Evolutionary conservation across 1,284 basidiomycete species (phyloP), one percentile per base, ranked within the genome.

Genomic region (Tilletia setariae): DNA sequence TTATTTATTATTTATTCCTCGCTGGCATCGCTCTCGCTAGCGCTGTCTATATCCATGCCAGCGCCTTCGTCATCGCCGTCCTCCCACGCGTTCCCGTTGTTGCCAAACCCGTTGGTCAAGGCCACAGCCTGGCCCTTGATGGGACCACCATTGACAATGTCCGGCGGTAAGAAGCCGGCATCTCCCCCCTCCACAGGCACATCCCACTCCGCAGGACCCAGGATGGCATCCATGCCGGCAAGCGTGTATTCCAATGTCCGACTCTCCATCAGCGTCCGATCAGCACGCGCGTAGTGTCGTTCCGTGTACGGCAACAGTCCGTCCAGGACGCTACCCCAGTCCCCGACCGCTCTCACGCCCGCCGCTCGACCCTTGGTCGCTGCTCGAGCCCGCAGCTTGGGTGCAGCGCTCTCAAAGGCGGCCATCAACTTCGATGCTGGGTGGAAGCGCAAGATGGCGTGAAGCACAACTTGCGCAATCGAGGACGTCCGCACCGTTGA

Each of bases 231-330:
- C 93, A 96, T 97, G 86, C 94, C 92, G 32, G 88, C 88, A 11
- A 98, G 85, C 62, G 96, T 87, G 76, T 92, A 96, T 82, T 98
- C 94, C 66, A 98, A 87, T 75, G 96, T 89, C 77, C 92, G 94
- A 80, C 91, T 94, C 80, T 98, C 95, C 83, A 95, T 91, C 51
- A 95, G 87, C 68, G 95, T 85, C 75, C 90, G 88, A 74, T 96
- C 93, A 81, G 94, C 88, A 70, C 95, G 86, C 35, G 88, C 84
- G 61, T 94, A 88, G 84, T 98, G 95, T 61, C 95, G 87, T 82
- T 95, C 92, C 11, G 94, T 95, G 83, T 98, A 98, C 9, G 95
- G 93, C 67, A 97, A 87, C 67, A 97, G 84, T 1, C 89, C 90
- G 61, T 94, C 92, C 4, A 97, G 83, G 67, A 96, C 82, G 69